Evolutionary conservation across 2,329 filamentous ascomycete species (phyloP), one percentile per base, ranked within the genome.

Genomic region (Sclerotinia spermophila): DNA sequence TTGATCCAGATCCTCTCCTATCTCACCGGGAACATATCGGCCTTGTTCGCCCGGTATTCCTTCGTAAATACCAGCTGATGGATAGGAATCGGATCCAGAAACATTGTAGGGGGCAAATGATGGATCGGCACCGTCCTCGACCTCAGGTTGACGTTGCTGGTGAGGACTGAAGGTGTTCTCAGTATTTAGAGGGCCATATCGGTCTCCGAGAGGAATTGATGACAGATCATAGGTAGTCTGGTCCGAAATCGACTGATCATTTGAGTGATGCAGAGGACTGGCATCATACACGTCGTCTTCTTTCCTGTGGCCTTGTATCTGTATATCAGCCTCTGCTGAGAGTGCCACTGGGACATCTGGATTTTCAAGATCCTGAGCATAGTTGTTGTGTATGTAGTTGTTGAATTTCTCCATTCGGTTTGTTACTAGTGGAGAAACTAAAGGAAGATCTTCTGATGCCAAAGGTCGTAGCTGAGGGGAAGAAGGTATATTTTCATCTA

Each of bases 401-500:
- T 58, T 44, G 59, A 73, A 58, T 17, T 40, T 48, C 51, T 69
- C 66, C 53, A 67, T 60, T 53, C 56, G 72, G 10, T 15, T 68
- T 27, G 75, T 70, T 6, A 77, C 53, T 1, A 76, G 71, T 40
- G 76, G 76, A n/a, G 77, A 77, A 13, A 78, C 75, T 21, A 76
- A 71, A 58, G 77, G 74, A 21, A 78, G 71, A n/a, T 51, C 66
- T 56, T 78, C 76, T 1, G 77, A 77, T n/a, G 75, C 67, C 40
- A 76, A 68, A 35, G 77, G 74, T 30, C 74, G 65, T 45, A 75
- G 66, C 19, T 73, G 73, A 24, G 77, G 76, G 15, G 74, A 76
- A 56, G 60, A 64, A 33, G 76, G 74, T 2, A 71, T 72, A 45
- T 68, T 76, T 73, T 45, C 56, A 30, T 30, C n/a, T 42, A 15